Base-by-base conservation (phyloP, 805 yeast genomes). In the Ogataea trehalophila region DNA sequence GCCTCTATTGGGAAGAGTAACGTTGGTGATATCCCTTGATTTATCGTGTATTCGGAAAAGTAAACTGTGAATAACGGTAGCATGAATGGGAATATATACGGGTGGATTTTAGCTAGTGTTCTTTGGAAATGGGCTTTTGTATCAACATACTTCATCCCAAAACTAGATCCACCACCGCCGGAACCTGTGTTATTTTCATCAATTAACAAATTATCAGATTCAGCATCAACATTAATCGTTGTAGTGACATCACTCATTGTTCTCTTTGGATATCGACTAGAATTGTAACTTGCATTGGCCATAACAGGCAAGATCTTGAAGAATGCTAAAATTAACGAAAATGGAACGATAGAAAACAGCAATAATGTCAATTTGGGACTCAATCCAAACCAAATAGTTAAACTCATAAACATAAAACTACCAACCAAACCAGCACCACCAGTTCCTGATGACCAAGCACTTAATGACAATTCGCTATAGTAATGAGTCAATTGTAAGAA, bases 381-480 rank as follows among this genome's bases (percentile, higher is more conserved):
- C 1, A 88, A 48, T 1, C 79, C 73, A 20, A 87, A 42, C 59
- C 89, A 68, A 1, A 92, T 84, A 0, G 97, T 92, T 56, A 87
- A 51, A 1, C 85, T 54, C 75, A 92, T 58, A 59, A 79, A 91
- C 14, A 77, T 60, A 45, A 85, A 87, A 46, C 91, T 80, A 0
- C 98, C 99, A 17, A 79, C 75, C 5, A 92, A 64, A 0, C 99
- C 99, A 1, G 99, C 98, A 17, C 89, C 95, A 3, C 99, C 98
- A 0, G 98, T 92, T 1, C 99, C 99, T 7, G 90, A 79, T 18
- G 96, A 86, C 80, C 95, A 92, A 0, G 95, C 97, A 43, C 83
- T 80, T 41, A 92, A 70, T 4, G 95, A 13, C 13, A 44, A 33
- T 16, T 73, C 72, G 17, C 72, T 75, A 63, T 81, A 89, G 57